Percentiles rank a stretch among this genome's conserved stretches.
phyloP scores from a whole-genome alignment of 2,329 filamentous ascomycete species.

The Trichophyton mentagrophytes region DNA sequence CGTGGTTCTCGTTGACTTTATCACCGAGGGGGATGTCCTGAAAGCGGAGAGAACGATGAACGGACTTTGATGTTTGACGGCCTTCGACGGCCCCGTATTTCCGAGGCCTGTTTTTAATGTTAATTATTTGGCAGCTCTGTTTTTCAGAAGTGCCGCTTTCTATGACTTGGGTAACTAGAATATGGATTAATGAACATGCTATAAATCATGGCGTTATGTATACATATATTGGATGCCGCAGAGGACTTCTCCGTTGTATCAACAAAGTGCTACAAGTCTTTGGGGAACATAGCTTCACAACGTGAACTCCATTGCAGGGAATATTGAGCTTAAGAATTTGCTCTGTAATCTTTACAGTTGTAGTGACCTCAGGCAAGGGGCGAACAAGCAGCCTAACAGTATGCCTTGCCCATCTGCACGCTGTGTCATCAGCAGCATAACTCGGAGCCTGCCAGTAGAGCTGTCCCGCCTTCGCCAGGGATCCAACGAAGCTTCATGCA shows the following conservation, averaged over 20 bases:
- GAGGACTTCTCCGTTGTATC: too few species aligned
- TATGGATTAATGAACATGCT: background rate
- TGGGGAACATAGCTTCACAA: too few species aligned
- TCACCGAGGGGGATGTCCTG: slow-evolving; percentile 34
- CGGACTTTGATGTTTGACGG: slow-evolving; percentile 17
- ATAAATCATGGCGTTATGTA: background rate
- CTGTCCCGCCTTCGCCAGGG: background rate
- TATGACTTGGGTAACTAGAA: background rate
- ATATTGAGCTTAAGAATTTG: background rate
- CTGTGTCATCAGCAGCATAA: background rate
- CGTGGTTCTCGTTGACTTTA: slow-evolving; percentile 35
- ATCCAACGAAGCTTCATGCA: background rate
- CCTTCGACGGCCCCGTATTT: background rate
- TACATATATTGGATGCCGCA: background rate
- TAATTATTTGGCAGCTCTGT: background rate
- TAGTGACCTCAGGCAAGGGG: background rate
- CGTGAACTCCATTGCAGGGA: background rate
- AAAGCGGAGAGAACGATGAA: slow-evolving; percentile 30
- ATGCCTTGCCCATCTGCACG: background rate
- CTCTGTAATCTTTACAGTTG: background rate
- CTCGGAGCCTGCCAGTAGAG: background rate
- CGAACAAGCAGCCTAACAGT: background rate
- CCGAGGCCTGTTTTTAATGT: background rate
- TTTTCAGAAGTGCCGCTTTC: background rate
- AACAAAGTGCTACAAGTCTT: too few species aligned